Percentiles rank a stretch among this genome's conserved stretches.
Evolutionary conservation across 768 basidiomycete species (phyloP).

Genomic region (Flagelloscypha sp.): DNA sequence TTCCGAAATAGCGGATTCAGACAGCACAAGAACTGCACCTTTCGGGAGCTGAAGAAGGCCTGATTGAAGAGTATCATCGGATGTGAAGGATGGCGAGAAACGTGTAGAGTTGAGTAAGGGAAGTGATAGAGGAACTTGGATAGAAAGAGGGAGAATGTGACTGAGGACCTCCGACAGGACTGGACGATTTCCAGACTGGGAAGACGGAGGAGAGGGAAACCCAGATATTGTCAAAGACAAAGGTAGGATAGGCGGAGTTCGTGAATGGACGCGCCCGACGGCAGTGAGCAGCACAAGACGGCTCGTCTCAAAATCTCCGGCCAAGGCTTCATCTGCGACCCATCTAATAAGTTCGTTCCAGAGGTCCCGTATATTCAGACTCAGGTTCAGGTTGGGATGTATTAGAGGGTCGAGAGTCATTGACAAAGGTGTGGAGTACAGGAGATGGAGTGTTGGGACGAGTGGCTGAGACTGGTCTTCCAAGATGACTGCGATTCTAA

Average conservation of each 20-base stretch:
- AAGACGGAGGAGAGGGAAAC: slow-evolving; percentile 41
- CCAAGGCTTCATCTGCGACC: slow-evolving; percentile 65
- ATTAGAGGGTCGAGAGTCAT: slow-evolving; percentile 29
- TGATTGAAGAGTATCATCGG: slow-evolving; percentile 63
- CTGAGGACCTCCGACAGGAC: slow-evolving; percentile 47
- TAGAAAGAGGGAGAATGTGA: slow-evolving; percentile 49
- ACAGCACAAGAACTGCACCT: slow-evolving; percentile 51
- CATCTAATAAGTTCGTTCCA: slow-evolving; percentile 56
- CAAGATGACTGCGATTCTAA: slow-evolving; percentile 22
- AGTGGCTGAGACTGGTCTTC: slow-evolving; percentile 28
- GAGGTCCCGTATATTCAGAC: slow-evolving; percentile 16
- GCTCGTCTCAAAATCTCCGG: slow-evolving; percentile 59
- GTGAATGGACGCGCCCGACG: slow-evolving; percentile 61
- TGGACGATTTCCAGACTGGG: slow-evolving; percentile 27
- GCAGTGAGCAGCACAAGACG: slow-evolving; percentile 65
- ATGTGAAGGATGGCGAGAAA: slow-evolving; percentile 60
- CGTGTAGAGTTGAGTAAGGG: slow-evolving; percentile 46
- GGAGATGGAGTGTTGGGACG: slow-evolving; percentile 63
- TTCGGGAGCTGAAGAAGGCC: slow-evolving; percentile 67
- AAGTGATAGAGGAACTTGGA: slow-evolving; percentile 53
- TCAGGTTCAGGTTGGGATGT: slow-evolving; percentile 23
- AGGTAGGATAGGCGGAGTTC: slow-evolving; percentile 58
- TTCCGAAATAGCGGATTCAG: slow-evolving; percentile 61
- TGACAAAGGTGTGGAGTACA: slow-evolving; percentile 41
- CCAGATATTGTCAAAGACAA: slow-evolving; percentile 54